Conservation (phyloP, 106 monocot genomes). For the Dactylorhiza incarnata region DNA sequence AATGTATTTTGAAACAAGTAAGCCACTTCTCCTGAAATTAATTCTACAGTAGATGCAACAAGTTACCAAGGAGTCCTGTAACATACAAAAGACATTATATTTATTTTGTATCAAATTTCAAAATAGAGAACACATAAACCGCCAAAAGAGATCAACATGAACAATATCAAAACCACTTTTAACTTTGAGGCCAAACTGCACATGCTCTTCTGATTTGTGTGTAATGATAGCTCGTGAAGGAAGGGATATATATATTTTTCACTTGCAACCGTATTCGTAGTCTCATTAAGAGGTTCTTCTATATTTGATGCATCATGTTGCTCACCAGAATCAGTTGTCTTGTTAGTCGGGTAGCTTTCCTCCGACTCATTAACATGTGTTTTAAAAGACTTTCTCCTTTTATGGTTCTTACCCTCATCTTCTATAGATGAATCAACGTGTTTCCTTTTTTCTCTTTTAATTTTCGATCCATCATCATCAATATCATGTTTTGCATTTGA, state of each 20-base stretch:
- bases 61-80: slow-evolving; percentile 64
- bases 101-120: background rate
- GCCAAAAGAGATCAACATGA: slow-evolving; percentile 1
- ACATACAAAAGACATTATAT: background rate
- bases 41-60: slow-evolving; percentile 72
- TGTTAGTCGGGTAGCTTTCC: background rate
- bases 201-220: slow-evolving; percentile 63
- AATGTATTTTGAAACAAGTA: slow-evolving; percentile 9
- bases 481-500: background rate
- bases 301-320: background rate
- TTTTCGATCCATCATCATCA: background rate
- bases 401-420: slow-evolving; percentile 17
- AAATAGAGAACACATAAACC: background rate
- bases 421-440: background rate
- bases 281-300: slow-evolving; percentile 18
- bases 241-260: slow-evolving; percentile 63
- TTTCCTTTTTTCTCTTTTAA: background rate
- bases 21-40: slow-evolving; percentile 66
- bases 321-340: background rate
- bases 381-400: slow-evolving; percentile 21
- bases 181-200: slow-evolving; percentile 55
- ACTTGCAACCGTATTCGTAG: slow-evolving; percentile 2
- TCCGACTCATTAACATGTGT: slow-evolving; percentile 8
- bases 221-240: slow-evolving; percentile 34
- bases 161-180: slow-evolving; percentile 30